Evolutionary conservation across 176 grass and related monocot genomes (phyloP), one percentile per base, ranked within the genome.

Genomic region (Themeda triandra): DNA sequence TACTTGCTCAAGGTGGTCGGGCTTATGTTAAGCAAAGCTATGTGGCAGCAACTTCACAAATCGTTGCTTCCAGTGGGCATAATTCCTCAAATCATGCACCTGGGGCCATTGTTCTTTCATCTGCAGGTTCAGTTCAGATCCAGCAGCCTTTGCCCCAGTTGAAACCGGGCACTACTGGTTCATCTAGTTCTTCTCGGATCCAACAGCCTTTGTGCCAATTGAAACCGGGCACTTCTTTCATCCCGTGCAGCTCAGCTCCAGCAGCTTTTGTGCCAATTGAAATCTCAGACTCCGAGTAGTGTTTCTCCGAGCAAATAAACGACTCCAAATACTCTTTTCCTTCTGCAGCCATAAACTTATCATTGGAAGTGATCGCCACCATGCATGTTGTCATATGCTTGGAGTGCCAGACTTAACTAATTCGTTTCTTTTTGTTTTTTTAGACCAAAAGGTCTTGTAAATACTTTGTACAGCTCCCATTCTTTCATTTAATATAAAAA

Each of bases 241-340:
- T 49, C 46, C 18, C 70, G 8, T 75, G 6, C 81, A 11, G 2
- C 29, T 44, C 86, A 39, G 51, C 21, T 37, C 35, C 58, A 33
- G 2, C 60, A 80, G 33, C 60, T 76, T 49, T 29, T 19, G 39
- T 49, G 70, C 64, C 23, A 70, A 49, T 23, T 85, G 9, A 81
- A 81, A 31, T 70, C 77, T 60, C 58, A 60, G 70, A 81, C 77
- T 60, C 58, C 25, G 70, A 81, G 62, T 69, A 89, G 63, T 49
- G 30, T 76, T 80, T 1, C 24, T 40, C 48, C 60, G 17, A 69
- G 31, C 24, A n/a, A n/a, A n/a, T 36, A 67, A 75, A 46, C 48
- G 1, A 19, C 11, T 49, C 31, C 17, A 6, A 66, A 13, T 24
- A 89, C 37, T 49, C 31, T 30, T 6, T 63, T 49, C n/a, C 51